Base-by-base conservation (phyloP, 1,284 basidiomycete genomes). In the Gomphus bonarii region DNA sequence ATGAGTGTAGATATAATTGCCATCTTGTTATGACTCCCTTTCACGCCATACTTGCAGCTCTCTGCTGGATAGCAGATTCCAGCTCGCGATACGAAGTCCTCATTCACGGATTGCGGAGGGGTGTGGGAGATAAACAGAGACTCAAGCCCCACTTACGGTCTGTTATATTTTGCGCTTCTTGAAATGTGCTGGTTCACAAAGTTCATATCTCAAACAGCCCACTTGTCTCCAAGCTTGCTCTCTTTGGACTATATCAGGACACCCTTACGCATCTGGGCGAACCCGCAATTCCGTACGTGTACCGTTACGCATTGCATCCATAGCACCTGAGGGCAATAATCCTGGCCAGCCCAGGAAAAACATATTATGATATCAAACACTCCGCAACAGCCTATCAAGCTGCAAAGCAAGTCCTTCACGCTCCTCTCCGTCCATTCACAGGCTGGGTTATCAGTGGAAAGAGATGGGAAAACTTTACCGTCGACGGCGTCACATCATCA, bases 81-180 rank as follows among this genome's bases (percentile, higher is more conserved):
- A 54, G 64, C 36, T 65, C 62, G 25, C 60, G 67, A 3, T 64
- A 67, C 35, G 87, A 91, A 64, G 74, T 88, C 18, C 66, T 91
- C 54, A 87, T 87, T 62, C 88, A 87, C 61, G 88, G 89, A 1
- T 69, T 82, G n/a, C 82, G 79, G 62, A 81, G 89, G 46, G 89
- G 89, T 2, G 79, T 87, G 1, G 72, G 85, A 11, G 78, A 82
- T 0, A 90, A 86, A 64, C 80, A 86, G 63, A 75, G 82, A 25
- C 72, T 77, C 58, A 74, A 75, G 40, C 71, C 75, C 4, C 84
- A 82, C 65, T 81, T 79, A 50, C 78, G 82, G 88, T 85, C 58
- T 36, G 70, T 57, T 35, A 44, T n/a, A 22, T 28, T 35, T 38
- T n/a, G 18, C 16, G n/a, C 30, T 28, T 44, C 18, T 14, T 10